phyloP scores from a whole-genome alignment of 768 basidiomycete species.

The Collybia sp. region DNA sequence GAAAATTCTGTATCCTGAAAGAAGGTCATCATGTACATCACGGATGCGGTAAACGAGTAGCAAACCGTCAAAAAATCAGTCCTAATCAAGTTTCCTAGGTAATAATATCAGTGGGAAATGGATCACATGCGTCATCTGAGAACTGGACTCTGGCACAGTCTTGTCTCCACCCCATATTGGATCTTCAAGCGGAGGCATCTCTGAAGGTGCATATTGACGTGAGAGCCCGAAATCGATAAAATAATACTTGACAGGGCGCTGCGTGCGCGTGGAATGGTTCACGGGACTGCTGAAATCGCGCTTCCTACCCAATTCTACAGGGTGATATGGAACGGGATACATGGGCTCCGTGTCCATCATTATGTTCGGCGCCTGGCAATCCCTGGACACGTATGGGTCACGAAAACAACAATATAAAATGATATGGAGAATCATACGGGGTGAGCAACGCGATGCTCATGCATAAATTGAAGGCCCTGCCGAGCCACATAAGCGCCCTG shows the following conservation, averaged over 20 bases:
- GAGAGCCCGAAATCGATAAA: slow-evolving; percentile 35
- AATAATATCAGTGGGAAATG: slow-evolving; percentile 42
- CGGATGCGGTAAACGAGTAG: background rate
- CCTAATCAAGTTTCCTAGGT: slow-evolving; percentile 28
- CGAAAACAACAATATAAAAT: background rate
- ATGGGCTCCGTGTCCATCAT: slow-evolving; percentile 28
- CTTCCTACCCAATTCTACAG: slow-evolving; percentile 9
- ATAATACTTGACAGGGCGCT: slow-evolving; percentile 26
- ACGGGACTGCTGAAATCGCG: slow-evolving; percentile 6
- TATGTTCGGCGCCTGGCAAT: slow-evolving; percentile 20
- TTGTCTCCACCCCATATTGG: slow-evolving; percentile 34
- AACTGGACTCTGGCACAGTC: slow-evolving; percentile 30
- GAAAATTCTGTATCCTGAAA: slow-evolving; percentile 8
- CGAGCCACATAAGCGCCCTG: background rate
- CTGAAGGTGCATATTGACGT: slow-evolving; percentile 15
- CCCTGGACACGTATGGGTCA: background rate
- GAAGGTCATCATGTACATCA: background rate
- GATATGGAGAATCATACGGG: slow-evolving; percentile 4
- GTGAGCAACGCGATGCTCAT: slow-evolving; percentile 16
- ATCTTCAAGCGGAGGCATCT: slow-evolving; percentile 17
- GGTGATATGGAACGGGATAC: slow-evolving; percentile 19
- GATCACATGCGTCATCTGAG: slow-evolving; percentile 18
- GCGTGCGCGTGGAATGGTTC: slow-evolving; percentile 19
- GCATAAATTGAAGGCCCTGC: slow-evolving; percentile 18
- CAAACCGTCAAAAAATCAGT: background rate